Conservation (phyloP, 2,329 filamentous ascomycete species). For the Lithohypha guttulata region DNA sequence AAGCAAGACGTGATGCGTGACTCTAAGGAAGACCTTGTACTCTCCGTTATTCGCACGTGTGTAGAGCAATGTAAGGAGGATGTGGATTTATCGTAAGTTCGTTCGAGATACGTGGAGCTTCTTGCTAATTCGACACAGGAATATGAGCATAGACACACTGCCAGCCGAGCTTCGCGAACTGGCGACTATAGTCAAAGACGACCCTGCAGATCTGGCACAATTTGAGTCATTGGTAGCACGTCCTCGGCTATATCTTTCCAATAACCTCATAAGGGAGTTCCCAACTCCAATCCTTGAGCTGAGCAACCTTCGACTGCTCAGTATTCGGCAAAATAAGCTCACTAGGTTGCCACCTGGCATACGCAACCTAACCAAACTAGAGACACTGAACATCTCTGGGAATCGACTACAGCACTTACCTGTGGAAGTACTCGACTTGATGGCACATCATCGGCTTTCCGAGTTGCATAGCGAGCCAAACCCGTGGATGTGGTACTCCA, state of each 20-base stretch:
- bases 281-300: constrained; percentile 34
- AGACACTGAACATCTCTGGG: constrained; percentile 36
- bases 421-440: constrained; percentile 35
- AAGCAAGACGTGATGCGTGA: background rate
- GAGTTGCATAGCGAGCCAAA: constrained; percentile 15
- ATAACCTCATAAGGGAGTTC: constrained; percentile 30
- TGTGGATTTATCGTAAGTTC: constrained; percentile 36
- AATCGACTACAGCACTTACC: constrained; percentile 35
- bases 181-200: constrained; percentile 18
- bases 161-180: constrained; percentile 13
- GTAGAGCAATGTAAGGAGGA: constrained; percentile 35
- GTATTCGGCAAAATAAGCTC: constrained; percentile 37
- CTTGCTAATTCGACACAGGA: constrained; percentile 5
- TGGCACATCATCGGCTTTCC: constrained; percentile 18
- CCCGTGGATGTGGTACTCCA: constrained; percentile 10
- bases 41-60: constrained; percentile 30
- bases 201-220: constrained; percentile 1
- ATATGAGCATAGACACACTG: constrained; percentile 12
- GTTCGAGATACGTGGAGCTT: background rate
- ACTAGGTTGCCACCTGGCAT: constrained; percentile 32
- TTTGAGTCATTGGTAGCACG: constrained; percentile 27
- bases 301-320: constrained; percentile 32
- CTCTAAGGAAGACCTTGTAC: constrained; percentile 27
- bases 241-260: constrained; percentile 34
- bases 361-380: constrained; percentile 30